Evolutionary conservation across 805 yeast genomes (phyloP), one percentile per base, ranked within the genome.

Genomic region (Yamadazyma laniorum): DNA sequence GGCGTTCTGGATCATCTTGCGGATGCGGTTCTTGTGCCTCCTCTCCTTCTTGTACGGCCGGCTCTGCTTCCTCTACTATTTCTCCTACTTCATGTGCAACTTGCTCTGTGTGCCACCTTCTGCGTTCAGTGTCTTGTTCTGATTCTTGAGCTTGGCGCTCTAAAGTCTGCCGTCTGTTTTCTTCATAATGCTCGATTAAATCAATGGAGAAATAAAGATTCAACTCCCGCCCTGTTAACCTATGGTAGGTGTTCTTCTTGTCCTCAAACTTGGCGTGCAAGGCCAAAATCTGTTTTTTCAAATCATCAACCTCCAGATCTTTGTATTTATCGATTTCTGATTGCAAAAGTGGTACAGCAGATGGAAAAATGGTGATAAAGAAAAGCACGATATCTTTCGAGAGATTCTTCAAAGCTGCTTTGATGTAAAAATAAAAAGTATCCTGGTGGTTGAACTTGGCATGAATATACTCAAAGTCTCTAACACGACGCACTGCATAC

Each of bases 391-490:
- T 4, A 37, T 58, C 61, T 35, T 54, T 56, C 42, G 49, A 42
- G 2, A 49, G 13, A 32, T 45, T 53, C 21, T 31, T 44, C 2
- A 46, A n/a, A 8, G 40, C 18, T 14, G 43, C 39, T 13, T 19
- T 18, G 2, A 43, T 7, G 18, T 28, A 32, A 22, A 30, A 37
- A 12, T 6, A 8, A 14, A 22, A 5, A 5, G 21, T 18, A 18
- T 30, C 25, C 18, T 34, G 19, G 2, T 33, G 9, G 18, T 28
- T 40, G 7, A 21, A 13, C 21, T 34, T 31, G 7, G n/a, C 14
- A 3, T 18, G 8, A 5, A 43, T 16, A n/a, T 26, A 39, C 25
- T 58, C 57, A 42, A 48, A 58, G 21, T 57, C 65, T 17, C 59
- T 36, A 8, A 49, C 44, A 34, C 65, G 42, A 7, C 28, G 30